phyloP scores from a whole-genome alignment of 129 eudicot species.

The Rutidosis leptorrhynchoides region DNA sequence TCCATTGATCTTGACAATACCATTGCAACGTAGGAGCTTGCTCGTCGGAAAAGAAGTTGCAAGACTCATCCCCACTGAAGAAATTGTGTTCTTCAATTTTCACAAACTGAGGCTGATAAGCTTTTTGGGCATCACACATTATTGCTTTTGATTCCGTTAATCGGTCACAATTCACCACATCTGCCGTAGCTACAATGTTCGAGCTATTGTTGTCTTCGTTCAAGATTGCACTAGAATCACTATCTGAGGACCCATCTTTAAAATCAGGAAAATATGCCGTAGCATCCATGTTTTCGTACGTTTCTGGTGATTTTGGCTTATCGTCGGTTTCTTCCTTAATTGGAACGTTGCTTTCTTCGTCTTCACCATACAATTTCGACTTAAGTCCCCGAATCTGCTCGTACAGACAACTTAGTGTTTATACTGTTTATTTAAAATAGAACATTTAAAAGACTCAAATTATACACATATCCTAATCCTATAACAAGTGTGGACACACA shows the following conservation, averaged over 20 bases:
- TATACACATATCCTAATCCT: not conserved
- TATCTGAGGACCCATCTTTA: slow-evolving; percentile 82
- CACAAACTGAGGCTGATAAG: slow-evolving; percentile 69
- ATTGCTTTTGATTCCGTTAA: slow-evolving; percentile 34
- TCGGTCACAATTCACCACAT: slow-evolving; percentile 6
- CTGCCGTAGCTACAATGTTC: slow-evolving; percentile 3
- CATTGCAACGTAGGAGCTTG: slow-evolving; percentile 86
- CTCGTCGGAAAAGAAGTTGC: slow-evolving; percentile 79
- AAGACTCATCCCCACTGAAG: slow-evolving; percentile 76
- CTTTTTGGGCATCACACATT: slow-evolving; percentile 42
- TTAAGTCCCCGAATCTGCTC: slow-evolving; percentile 62
- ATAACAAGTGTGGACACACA: not conserved
- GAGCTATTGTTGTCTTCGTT: slow-evolving; percentile 58
- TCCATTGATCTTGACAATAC: slow-evolving; percentile 77
- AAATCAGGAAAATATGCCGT: slow-evolving; percentile 38
- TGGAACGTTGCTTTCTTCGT: slow-evolving; percentile 31
- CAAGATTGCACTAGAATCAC: slow-evolving; percentile 83
- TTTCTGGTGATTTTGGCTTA: slow-evolving; percentile 27
- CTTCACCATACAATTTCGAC: slow-evolving; percentile 58
- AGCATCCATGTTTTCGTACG: slow-evolving; percentile 12
- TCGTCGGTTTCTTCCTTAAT: slow-evolving; percentile 49
- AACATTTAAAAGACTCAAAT: no score
- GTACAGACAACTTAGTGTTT: not conserved
- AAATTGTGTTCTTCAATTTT: slow-evolving; percentile 85
- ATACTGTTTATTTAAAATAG: not conserved